Evolutionary conservation across 257 asterid genomes (phyloP), one percentile per base, ranked within the genome.

Genomic region (Verbena officinalis): DNA sequence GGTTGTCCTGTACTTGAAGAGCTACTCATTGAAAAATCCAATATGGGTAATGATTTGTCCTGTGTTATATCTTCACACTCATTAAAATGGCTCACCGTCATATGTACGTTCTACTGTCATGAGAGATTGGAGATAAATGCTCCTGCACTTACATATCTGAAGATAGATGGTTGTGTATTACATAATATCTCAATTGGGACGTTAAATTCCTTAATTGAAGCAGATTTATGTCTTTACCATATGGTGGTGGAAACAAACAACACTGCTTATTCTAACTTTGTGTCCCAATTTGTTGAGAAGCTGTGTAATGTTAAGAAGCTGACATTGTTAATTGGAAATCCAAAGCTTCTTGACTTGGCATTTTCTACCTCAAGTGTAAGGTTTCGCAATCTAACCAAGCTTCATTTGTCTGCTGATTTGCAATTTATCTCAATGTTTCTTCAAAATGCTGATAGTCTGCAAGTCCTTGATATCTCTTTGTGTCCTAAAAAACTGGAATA

Each of bases 391-490:
- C 39, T 64, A 39, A 22, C 27, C 70, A n/a, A 64, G 38, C 61
- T 64, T 17, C n/a, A 36, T 4, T 15, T 22, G 40, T 31, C 12
- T n/a, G 42, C 27, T 11, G 39, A 64, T 60, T 21, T 49, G 22
- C 42, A 16, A 36, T 54, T 36, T 11, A 23, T 51, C 23, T 9
- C 20, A 14, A 22, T 6, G 8, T 27, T 64, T 21, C 39, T 64
- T 23, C 61, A n/a, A 39, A 64, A 22, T 21, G 70, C 70, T 21
- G 52, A 38, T 22, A 64, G 51, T 64, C 53, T 64, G n/a, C 27
- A 39, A 51, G 39, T n/a, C 23, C 61, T 64, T 24, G 17, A 8
- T 39, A 5, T 1, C 2, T 39, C 14, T 39, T 8, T 39, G 9
- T 27, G 5, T 27, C 5, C 5, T 39, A 5, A 39, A 9, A 39